phyloP scores from a whole-genome alignment of 257 asterid species.

The Rubia yunnanensis region DNA sequence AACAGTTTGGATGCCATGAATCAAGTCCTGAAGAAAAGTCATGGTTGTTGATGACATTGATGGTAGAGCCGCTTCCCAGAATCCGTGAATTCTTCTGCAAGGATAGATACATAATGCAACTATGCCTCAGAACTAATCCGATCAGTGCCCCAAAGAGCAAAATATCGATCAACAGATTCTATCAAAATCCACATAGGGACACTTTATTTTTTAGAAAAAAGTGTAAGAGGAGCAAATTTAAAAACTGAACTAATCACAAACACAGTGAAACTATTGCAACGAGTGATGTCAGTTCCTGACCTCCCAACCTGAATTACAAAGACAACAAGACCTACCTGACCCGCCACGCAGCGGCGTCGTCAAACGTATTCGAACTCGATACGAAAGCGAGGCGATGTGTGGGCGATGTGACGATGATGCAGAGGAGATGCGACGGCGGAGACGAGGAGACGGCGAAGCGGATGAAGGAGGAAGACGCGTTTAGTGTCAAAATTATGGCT shows the following conservation, averaged over 20 bases:
- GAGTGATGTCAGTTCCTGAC: background rate
- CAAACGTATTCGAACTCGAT: too few relatives aligned
- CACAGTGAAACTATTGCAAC: background rate
- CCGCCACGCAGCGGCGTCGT: too few relatives aligned
- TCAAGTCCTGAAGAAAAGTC: constrained; percentile 68
- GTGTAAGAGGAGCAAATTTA: background rate
- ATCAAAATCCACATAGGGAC: background rate
- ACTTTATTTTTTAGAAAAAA: background rate
- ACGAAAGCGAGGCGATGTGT: too few relatives aligned
- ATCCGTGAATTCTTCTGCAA: constrained; percentile 31
- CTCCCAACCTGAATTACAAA: too few relatives aligned
- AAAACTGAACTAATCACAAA: background rate
- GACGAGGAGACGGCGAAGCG: too few relatives aligned
- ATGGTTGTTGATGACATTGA: constrained; percentile 59
- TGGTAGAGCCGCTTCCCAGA: constrained; percentile 17
- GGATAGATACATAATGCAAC: constrained; percentile 9
- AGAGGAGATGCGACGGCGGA: too few relatives aligned
- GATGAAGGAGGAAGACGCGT: too few relatives aligned
- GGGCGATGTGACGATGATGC: too few relatives aligned
- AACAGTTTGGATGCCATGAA: constrained; percentile 63
- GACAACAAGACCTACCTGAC: too few relatives aligned
- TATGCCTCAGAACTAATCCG: background rate
- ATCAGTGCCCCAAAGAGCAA: background rate
- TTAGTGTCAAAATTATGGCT: too few relatives aligned
- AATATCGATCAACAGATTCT: background rate